Base-by-base conservation (phyloP, 1,139 yeast species). In the Spathaspora sp. region DNA sequence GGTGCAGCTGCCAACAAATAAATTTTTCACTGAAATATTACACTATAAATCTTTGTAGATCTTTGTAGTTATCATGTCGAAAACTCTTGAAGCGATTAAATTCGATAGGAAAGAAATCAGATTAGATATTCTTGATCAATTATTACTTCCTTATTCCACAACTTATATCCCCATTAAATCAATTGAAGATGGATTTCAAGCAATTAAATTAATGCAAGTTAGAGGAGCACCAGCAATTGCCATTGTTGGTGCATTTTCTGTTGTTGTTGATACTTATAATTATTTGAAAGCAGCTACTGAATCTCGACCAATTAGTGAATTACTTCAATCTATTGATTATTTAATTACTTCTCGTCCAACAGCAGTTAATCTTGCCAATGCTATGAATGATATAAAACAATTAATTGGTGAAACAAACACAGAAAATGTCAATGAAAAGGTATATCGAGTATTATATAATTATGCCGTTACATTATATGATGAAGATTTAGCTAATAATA, bases 141-240 rank as follows among this genome's bases (percentile, higher is more conserved):
- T 90, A 16, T 65, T 81, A 24, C 76, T 93, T 39, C 99, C 99
- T 0, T 90, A 89, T 56, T 75, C 84, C 46, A 81, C 95, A 1
- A 74, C 72, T 37, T 93, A 89, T 62, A 71, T 90, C 25, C 63
- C 76, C 1, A 80, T 93, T 48, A 54, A 66, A 29, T 70, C 78
- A 25, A 78, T 86, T 36, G 80, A 80, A 43, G 95, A 86, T 67
- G 98, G 96, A 2, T 89, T 70, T 64, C 74, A 76, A 23, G 96
- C 90, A 16, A 93, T 93, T 63, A 85, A 84, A 61, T 75, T 76
- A 50, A 93, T 93, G 99, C 90, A 88, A 59, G 98, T 95, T 4
- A 79, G 99, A 62, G 99, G 99, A 18, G 99, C 99, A 0, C 99
- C 99, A 0, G 98, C 98, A 2, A 93, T 93, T 60, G 98, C 98